phyloP scores from a whole-genome alignment of 108 stramenopile species.

The Pseudonitzschia multistriata region DNA sequence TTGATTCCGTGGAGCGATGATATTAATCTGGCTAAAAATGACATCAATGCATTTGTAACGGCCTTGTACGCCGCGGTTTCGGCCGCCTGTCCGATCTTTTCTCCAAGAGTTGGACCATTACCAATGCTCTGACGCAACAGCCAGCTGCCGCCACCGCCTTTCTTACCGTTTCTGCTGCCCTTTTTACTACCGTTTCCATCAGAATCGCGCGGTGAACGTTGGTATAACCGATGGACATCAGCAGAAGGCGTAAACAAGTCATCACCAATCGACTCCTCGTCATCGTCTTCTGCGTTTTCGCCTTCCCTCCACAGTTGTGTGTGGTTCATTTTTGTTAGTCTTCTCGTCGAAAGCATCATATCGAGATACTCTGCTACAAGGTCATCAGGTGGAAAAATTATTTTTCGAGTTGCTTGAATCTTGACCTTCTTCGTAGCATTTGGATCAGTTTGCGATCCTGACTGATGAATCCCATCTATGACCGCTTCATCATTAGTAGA shows the following conservation, averaged over 20 bases:
- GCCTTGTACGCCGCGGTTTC: constrained; percentile 85
- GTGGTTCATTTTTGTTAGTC: constrained; percentile 78
- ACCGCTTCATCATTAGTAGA: constrained; percentile 20
- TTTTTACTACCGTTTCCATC: constrained; percentile 16
- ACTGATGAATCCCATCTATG: background rate
- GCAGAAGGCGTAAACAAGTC: constrained; percentile 66
- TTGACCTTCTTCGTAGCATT: constrained; percentile 24
- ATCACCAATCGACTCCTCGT: constrained; percentile 65
- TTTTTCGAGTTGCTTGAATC: constrained; percentile 40
- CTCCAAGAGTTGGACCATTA: constrained; percentile 70
- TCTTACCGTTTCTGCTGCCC: constrained; percentile 16
- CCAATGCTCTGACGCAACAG: constrained; percentile 73
- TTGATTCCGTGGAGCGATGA: constrained; percentile 82
- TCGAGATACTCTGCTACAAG: constrained; percentile 84
- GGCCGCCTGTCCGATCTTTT: constrained; percentile 79
- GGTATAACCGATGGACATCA: constrained; percentile 60
- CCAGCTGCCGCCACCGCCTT: constrained; percentile 83
- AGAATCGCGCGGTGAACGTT: constrained; percentile 20
- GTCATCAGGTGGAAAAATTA: constrained; percentile 80
- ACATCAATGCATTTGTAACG: constrained; percentile 72
- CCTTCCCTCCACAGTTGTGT: constrained; percentile 76
- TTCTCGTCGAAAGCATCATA: constrained; percentile 58
- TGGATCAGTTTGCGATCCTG: background rate
- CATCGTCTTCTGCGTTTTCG: constrained; percentile 63
- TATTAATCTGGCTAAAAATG: constrained; percentile 62